Percentiles rank a stretch among this genome's conserved stretches.
Conservation (phyloP, 305 asterid genomes). For the Fraxinus latifolia region DNA sequence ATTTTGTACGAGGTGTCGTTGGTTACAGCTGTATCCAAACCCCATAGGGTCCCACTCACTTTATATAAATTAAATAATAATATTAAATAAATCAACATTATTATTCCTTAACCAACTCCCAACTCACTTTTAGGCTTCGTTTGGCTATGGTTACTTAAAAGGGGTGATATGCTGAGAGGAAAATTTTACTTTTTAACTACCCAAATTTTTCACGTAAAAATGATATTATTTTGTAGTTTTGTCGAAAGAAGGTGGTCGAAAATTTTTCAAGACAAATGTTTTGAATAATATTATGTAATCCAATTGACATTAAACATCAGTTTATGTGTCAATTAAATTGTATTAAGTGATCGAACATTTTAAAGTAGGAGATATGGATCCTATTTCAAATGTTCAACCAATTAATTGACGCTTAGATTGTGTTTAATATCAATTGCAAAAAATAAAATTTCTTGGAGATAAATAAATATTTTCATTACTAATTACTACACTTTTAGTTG, state of each 20-base stretch:
- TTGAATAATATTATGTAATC: background rate
- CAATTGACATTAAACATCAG: background rate
- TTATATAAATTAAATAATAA: background rate
- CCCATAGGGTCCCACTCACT: slow-evolving; percentile 19
- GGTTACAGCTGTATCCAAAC: slow-evolving; percentile 71
- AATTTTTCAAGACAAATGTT: background rate
- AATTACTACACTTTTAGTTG: background rate
- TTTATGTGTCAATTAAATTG: too few relatives aligned
- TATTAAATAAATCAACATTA: background rate
- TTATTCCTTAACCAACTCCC: too few relatives aligned
- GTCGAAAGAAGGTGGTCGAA: background rate
- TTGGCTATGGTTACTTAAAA: too few relatives aligned
- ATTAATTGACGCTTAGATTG: too few relatives aligned
- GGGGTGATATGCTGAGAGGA: background rate
- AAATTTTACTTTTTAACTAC: background rate
- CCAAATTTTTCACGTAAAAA: background rate
- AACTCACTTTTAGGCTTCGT: too few relatives aligned
- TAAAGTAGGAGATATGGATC: too few relatives aligned
- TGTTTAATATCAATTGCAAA: too few relatives aligned
- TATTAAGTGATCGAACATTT: background rate
- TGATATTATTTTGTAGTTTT: background rate
- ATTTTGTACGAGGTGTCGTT: slow-evolving; percentile 24
- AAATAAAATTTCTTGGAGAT: background rate
- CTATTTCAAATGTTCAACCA: too few relatives aligned
- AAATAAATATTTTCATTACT: too few relatives aligned